These are phyloP conservation scores for Elaeis oleifera DNA, from an alignment of 202 grass and related monocot species.

Conservation along the genomic window DNA sequence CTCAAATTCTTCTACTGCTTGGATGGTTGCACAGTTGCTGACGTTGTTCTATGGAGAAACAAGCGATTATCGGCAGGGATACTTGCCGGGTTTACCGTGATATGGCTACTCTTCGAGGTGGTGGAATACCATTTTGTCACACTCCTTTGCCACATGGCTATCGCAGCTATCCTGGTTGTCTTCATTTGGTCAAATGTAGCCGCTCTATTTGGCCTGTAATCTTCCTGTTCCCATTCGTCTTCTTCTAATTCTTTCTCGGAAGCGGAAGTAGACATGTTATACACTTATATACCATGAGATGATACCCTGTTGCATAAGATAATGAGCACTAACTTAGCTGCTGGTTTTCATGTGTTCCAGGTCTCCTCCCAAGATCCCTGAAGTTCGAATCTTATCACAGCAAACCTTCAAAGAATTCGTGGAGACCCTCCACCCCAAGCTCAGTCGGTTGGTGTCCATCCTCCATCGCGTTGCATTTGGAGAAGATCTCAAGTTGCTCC, in stretches of 20 bases:
- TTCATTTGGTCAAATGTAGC: conserved; percentile 66
- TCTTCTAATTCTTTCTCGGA: neutral
- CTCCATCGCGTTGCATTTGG: conserved; percentile 64
- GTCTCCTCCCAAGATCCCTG: conserved; percentile 35
- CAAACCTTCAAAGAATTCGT: conserved; percentile 33
- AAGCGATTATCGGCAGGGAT: conserved; percentile 43
- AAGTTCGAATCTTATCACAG: conserved; percentile 40
- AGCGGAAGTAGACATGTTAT: too few species aligned
- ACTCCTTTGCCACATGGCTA: conserved; percentile 47
- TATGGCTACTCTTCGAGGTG: conserved; percentile 72
- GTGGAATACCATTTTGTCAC: conserved; percentile 67
- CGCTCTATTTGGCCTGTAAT: conserved; percentile 45
- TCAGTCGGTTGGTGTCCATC: conserved; percentile 18
- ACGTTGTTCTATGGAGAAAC: conserved; percentile 69
- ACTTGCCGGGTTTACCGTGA: conserved; percentile 26
- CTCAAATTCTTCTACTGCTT: neutral
- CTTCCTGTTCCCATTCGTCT: neutral
- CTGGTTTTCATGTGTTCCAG: conserved; percentile 13
- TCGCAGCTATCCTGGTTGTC: conserved; percentile 45
- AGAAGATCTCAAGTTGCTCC: conserved; percentile 49
- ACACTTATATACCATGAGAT: too few species aligned
- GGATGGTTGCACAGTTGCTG: conserved; percentile 38
- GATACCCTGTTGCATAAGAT: too few species aligned
- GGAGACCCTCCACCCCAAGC: conserved; percentile 21
- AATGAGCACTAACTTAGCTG: too few species aligned